Evolutionary conservation across 768 basidiomycete genomes (phyloP), one percentile per base, ranked within the genome.

Genomic region (Naganishia vaughanmartiniae): DNA sequence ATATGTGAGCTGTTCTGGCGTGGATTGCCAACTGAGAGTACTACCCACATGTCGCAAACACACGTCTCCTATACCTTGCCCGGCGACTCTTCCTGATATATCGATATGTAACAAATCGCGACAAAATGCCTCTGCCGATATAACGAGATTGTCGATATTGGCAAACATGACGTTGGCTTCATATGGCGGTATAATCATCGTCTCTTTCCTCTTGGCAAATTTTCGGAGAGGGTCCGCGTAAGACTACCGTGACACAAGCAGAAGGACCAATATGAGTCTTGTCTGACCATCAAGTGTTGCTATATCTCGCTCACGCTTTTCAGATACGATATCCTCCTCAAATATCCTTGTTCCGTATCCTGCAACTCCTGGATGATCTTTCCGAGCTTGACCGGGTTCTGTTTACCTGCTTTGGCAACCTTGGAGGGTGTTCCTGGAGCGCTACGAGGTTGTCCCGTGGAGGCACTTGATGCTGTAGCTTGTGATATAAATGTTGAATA

Each of bases 161-260:
- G 91, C 92, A 75, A 99, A 98, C 28, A 99, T 85, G 0, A 87
- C 91, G 73, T 91, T 93, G 39, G 94, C 94, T 79, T 97, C 91
- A 79, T 95, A 97, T 26, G 87, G 82, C 0, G 90, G 89, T 54
- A 99, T 86, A 75, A 99, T 91, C 42, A 90, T 88, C 0, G 91
- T 93, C 70, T 89, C 89, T 78, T 91, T 90, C 79, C 85, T 88
- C 67, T 87, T 86, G 26, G 95, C 87, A 79, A 94, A 99, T 54
- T 86, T 86, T 45, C 93, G 87, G 31, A 99, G 84, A 11, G 93
- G 96, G 78, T 92, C 89, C 39, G 94, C 95, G 77, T 96, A 98
- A 75, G 91, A 88, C 84, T 85, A 73, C 24, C 2, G 15, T 54
- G 19, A 30, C 39, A 28, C 48, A 53, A 51, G 19, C 2, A 33